These are phyloP conservation scores for Epichloe brachyelytri DNA, from an alignment of 2,329 filamentous ascomycete genomes.

Conservation along the genomic window DNA sequence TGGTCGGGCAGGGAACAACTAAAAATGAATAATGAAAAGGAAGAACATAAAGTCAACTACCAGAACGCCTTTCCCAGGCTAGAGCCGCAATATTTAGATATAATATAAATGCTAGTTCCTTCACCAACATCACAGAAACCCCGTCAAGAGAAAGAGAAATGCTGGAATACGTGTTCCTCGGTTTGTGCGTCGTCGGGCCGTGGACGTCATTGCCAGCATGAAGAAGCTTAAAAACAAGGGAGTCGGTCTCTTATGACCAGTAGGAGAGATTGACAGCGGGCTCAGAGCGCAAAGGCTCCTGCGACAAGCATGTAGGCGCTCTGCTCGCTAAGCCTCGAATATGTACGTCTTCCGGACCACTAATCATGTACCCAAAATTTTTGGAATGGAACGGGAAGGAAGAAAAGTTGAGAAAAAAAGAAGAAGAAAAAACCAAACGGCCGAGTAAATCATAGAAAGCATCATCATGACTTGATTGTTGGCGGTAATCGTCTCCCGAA, in stretches of 20 bases:
- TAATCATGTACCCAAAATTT: constrained; percentile 14
- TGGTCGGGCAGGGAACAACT: background rate
- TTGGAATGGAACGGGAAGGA: background rate
- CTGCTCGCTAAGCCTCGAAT: constrained; percentile 11
- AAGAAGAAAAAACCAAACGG: background rate
- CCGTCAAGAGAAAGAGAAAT: background rate
- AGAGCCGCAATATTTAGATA: constrained; percentile 8
- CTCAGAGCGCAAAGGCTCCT: background rate
- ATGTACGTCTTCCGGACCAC: constrained; percentile 15
- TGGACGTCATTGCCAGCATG: background rate
- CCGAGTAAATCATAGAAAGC: background rate
- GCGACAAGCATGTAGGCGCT: constrained; percentile 8
- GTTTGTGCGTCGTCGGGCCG: background rate
- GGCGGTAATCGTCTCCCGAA: background rate
- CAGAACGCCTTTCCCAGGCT: constrained; percentile 11
- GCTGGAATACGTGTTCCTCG: background rate
- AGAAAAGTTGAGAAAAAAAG: background rate
- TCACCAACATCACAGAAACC: background rate
- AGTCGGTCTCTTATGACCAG: background rate
- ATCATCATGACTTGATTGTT: background rate
- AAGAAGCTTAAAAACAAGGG: background rate
- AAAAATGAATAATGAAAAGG: background rate
- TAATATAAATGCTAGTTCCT: background rate
- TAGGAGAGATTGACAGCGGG: background rate
- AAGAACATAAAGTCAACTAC: constrained; percentile 2